phyloP scores from a whole-genome alignment of 202 grass and related monocot species.

The Musa balbisiana region DNA sequence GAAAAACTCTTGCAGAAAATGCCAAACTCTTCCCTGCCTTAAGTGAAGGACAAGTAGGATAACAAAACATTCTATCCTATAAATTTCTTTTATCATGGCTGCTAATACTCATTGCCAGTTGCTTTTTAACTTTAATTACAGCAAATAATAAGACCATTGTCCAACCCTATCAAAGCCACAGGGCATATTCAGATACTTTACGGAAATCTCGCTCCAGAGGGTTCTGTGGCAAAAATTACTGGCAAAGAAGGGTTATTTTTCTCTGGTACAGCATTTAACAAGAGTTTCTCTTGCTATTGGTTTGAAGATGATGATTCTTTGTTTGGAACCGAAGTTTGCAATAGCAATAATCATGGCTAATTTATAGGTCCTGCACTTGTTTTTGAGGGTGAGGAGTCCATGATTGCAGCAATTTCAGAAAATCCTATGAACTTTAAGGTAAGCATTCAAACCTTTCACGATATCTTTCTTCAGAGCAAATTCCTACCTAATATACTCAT shows the following conservation, averaged over 20 bases:
- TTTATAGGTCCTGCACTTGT: slow-evolving; percentile 72
- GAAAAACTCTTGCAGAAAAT: slow-evolving; percentile 95
- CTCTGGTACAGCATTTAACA: slow-evolving; percentile 42
- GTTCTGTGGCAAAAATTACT: slow-evolving; percentile 98
- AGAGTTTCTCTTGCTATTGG: neutral
- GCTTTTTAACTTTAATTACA: slow-evolving; percentile 24
- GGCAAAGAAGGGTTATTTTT: slow-evolving; percentile 98
- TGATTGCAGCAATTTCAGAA: slow-evolving; percentile 86
- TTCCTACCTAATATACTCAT: no score
- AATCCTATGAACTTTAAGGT: slow-evolving; percentile 79
- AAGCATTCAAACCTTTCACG: slow-evolving; percentile 10
- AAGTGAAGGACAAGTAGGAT: slow-evolving; percentile 75
- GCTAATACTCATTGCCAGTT: slow-evolving; percentile 8
- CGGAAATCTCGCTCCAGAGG: slow-evolving; percentile 92
- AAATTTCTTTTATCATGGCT: slow-evolving; percentile 2
- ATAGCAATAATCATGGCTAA: neutral
- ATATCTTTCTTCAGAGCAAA: neutral
- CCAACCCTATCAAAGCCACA: slow-evolving; percentile 93
- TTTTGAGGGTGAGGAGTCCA: slow-evolving; percentile 92
- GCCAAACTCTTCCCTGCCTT: slow-evolving; percentile 71
- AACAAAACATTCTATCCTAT: slow-evolving; percentile 21
- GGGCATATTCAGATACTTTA: slow-evolving; percentile 99
- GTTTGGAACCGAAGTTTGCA: neutral
- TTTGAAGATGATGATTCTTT: neutral
- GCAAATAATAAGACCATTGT: slow-evolving; percentile 88